Percentiles rank a stretch among this genome's conserved stretches.
Evolutionary conservation across 371 early-diverging fungal species (phyloP).

Genomic region (Choanephora cucurbitarum): DNA sequence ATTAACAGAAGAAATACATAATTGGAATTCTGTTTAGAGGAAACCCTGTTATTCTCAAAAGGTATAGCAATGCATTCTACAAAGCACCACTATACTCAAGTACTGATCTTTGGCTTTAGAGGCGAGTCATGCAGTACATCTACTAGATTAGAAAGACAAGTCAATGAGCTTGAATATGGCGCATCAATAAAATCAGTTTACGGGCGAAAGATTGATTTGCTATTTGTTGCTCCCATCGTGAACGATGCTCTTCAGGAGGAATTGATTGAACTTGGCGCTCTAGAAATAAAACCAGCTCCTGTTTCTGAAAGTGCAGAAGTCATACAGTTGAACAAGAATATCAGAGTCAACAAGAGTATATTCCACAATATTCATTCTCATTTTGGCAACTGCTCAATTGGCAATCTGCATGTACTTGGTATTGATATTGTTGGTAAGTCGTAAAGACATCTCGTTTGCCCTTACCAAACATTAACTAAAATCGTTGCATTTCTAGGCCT

Average conservation of each 20-base stretch:
- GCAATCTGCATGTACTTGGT: neutral
- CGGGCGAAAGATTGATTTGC: slow-evolving; percentile 2
- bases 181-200: neutral
- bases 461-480: neutral
- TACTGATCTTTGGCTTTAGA: neutral
- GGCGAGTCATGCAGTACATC: neutral
- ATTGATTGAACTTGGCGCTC: neutral
- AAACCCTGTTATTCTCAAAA: too few relatives aligned
- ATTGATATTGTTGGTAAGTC: neutral
- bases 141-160: neutral
- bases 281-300: neutral
- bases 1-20: too few relatives aligned
- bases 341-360: slow-evolving; percentile 8
- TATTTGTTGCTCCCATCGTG: neutral
- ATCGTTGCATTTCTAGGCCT: neutral
- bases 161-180: neutral
- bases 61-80: too few relatives aligned
- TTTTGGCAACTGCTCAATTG: neutral
- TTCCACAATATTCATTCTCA: neutral
- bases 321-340: slow-evolving; percentile 2
- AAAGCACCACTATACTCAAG: too few relatives aligned
- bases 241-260: neutral
- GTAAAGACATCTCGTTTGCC: neutral
- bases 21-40: too few relatives aligned
- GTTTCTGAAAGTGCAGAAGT: slow-evolving; percentile 3